phyloP scores from a whole-genome alignment of 2,329 filamentous ascomycete genomes.

The Aspergillus ustus region DNA sequence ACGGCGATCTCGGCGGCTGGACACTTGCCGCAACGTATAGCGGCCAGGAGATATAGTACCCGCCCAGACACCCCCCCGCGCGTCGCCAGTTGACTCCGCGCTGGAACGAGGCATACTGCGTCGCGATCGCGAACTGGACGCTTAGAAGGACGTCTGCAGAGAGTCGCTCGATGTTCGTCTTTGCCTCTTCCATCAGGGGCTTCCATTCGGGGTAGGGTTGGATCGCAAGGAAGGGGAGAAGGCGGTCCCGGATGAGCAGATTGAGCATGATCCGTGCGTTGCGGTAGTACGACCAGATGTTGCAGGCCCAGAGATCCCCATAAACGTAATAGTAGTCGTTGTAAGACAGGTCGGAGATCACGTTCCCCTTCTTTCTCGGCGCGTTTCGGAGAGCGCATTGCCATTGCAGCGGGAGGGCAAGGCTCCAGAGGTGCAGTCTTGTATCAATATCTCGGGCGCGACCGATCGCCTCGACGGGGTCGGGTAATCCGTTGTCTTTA shows the following conservation, averaged over 20 bases:
- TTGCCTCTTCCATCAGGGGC: conserved; percentile 1
- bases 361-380: background rate
- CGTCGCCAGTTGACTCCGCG: background rate
- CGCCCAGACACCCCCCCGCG: conserved; percentile 3
- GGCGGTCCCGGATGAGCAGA: background rate
- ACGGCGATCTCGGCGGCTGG: background rate
- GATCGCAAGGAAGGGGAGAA: background rate
- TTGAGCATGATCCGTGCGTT: conserved; percentile 14
- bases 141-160: conserved; percentile 9
- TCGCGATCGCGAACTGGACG: background rate
- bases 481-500: conserved; percentile 5
- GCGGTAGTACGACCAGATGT: conserved; percentile 16
- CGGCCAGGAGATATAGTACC: conserved; percentile 12
- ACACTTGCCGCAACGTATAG: conserved; percentile 12
- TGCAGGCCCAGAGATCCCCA: conserved; percentile 17
- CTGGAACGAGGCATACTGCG: background rate
- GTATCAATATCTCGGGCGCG: conserved; percentile 5
- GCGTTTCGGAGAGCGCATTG: background rate
- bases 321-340: conserved; percentile 13
- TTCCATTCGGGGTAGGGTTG: conserved; percentile 11
- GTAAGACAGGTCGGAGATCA: background rate
- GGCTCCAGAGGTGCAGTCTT: conserved; percentile 2
- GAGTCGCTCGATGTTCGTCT: background rate
- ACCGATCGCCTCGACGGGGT: conserved; percentile 7
- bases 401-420: background rate